Evolutionary conservation across 352 stramenopile species (phyloP), one percentile per base, ranked within the genome.

Genomic region (Globisporangium takayamanum): DNA sequence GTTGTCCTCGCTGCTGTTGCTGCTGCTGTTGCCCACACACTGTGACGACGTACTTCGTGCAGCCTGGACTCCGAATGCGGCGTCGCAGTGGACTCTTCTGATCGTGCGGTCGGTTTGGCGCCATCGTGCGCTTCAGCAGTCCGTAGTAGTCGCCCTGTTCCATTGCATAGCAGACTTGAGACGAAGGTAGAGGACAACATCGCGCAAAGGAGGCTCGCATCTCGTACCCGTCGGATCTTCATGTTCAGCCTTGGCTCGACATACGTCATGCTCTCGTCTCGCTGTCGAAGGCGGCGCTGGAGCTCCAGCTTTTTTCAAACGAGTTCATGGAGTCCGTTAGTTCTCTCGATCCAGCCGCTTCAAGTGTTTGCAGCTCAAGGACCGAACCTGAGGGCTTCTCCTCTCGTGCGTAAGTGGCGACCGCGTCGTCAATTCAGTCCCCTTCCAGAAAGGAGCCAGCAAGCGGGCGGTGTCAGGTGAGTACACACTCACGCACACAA

Each of bases 141-240:
- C 78, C 81, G 52, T 87, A 85, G 54, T 87, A 78, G 55, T 87
- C 77, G 49, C 80, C 78, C 81, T 91, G 53, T 18, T 16, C 26
- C 62, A 2, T 50, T 18, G 7, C 16, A 42, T 18, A 10, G 15
- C n/a, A 37, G 48, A n/a, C 20, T 8, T 53, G 3, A 16, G 5
- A 15, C 5, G 0, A 42, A 18, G 11, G 18, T 15, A 5, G 14
- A 36, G 10, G 22, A 44, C 36, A 45, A 26, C n/a, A 10, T 28
- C 53, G 5, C 30, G 52, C 62, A 26, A 5, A 36, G 11, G 11
- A 33, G 30, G 7, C 18, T 6, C 16, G 18, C 41, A 26, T 37
- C 25, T 55, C 50, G 33, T 50, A 91, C 81, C 53, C 67, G 68
- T 0, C 78, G 77, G 45, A 88, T 71, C 58, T 89, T 91, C 30